These are phyloP conservation scores for Aspergillus pseudoglaucus DNA, from an alignment of 2,329 filamentous ascomycete genomes.

Conservation along the genomic window DNA sequence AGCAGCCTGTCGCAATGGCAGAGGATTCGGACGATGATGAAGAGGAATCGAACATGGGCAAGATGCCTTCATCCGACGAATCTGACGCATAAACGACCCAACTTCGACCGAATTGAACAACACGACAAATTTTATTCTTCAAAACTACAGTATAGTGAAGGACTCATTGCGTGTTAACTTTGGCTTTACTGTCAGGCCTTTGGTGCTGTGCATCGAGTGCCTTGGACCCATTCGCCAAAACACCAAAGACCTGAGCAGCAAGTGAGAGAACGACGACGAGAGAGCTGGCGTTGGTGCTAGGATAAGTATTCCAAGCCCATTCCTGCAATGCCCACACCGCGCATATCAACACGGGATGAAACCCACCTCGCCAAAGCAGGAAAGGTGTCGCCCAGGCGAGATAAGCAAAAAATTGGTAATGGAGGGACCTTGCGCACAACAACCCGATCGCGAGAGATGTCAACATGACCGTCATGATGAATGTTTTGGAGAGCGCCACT, in stretches of 20 bases:
- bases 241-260: slow-evolving; percentile 56
- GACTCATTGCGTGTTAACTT: slow-evolving; percentile 19
- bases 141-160: not conserved
- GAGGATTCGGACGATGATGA: slow-evolving; percentile 71
- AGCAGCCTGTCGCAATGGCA: slow-evolving; percentile 59
- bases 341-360: slow-evolving; percentile 62
- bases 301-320: slow-evolving; percentile 90
- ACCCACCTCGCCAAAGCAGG: slow-evolving; percentile 71
- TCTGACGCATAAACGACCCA: slow-evolving; percentile 66
- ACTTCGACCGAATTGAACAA: slow-evolving; percentile 21
- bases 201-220: slow-evolving; percentile 14
- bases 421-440: slow-evolving; percentile 78
- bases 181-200: slow-evolving; percentile 9
- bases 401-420: slow-evolving; percentile 95
- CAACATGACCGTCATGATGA: slow-evolving; percentile 69
- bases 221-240: slow-evolving; percentile 45
- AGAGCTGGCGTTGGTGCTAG: slow-evolving; percentile 65
- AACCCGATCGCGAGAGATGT: slow-evolving; percentile 72
- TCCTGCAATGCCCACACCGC: slow-evolving; percentile 72
- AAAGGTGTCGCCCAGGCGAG: slow-evolving; percentile 84
- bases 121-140: not conserved
- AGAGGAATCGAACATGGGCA: slow-evolving; percentile 72
- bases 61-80: slow-evolving; percentile 75
- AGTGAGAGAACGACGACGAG: slow-evolving; percentile 64
- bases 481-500: slow-evolving; percentile 59